Base-by-base conservation (phyloP, 768 basidiomycete genomes). In the Tephrocybe sp. region DNA sequence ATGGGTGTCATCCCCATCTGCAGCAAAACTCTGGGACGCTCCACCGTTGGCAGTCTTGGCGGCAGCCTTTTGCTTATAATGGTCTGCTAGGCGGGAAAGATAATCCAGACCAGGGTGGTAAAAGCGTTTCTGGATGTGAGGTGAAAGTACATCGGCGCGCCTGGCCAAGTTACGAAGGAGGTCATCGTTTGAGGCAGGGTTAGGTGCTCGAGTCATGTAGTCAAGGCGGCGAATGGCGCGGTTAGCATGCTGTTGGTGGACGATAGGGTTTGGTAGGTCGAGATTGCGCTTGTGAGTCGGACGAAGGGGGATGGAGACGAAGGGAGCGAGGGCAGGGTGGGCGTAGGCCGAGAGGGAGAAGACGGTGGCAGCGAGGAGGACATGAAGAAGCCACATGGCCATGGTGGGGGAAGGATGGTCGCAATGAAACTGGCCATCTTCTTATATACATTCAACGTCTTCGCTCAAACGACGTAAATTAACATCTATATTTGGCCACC, bases 211-310 rank as follows among this genome's bases (percentile, higher is more conserved):
- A 3, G 75, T 78, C 78, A 85, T 83, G 33, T 69, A 71, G 12
- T 81, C 78, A 27, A 80, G 71, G 31, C 85, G 83, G 45, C 65
- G 71, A 38, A 75, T 63, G 31, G 71, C 73, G 37, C 73, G 78
- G 56, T 82, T 84, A 36, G 79, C 75, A 59, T 82, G 76, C 62
- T 80, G 83, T 60, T 84, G 83, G 43, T 83, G 66, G 43, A 77
- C 55, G 43, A 53, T 53, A 1, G 52, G 21, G 11, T 58, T 36
- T 15, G 48, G 57, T 3, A 61, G 46, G n/a, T 47, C 19, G 22
- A n/a, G 33, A 27, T 52, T 33, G 18, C 31, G 43, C 37, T 39
- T 18, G 13, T 27, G 45, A 15, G 53, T 18, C 19, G 53, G 57
- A 22, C 38, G 37, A 9, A 64, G 31, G 23, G 61, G 60, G 34